Base-by-base conservation (phyloP, 768 basidiomycete species). In the Xerocomellus amylosporus region DNA sequence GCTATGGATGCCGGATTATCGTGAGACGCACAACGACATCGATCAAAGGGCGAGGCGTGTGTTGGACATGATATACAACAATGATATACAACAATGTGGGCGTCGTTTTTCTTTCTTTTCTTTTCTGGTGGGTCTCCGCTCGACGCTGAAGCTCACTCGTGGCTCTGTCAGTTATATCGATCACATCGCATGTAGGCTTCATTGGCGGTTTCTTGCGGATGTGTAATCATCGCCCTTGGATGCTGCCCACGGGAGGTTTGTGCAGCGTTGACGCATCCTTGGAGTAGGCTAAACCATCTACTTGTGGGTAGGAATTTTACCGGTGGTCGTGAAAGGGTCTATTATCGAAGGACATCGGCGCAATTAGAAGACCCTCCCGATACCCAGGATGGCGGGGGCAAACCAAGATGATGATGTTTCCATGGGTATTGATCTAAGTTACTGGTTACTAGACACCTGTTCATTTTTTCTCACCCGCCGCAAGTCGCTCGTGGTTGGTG, bases 181-280 rank as follows among this genome's bases (percentile, higher is more conserved):
- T 88, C 50, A 86, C 85, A 1, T 74, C 82, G 0, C 88, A 90
- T 63, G 76, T 79, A 8, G 87, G 85, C 0, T 78, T 84, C 54
- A 83, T 86, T 43, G 74, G 78, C 41, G 82, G 78, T 1, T 79
- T 87, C 52, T 61, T 88, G 62, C 68, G 64, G 3, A 71, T 75
- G 0, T 67, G 82, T 20, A 76, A 76, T 0, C 76, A 82, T 24
- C 63, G 65, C 1, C 56, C 53, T 14, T 83, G 79, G 64, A 46
- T 63, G 7, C 65, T 89, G 31, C 79, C 82, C 3, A 87, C 85
- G 1, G 88, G 88, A 74, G 87, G 88, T 87, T 54, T 49, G 79
- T 68, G 30, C n/a, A 2, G 34, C 8, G 17, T 20, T 20, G 12
- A n/a, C 22, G 34, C 17, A 19, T 19, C 19, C 22, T 20, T 9